Conservation (phyloP, 352 stramenopile species). For the Pythium volutum region DNA sequence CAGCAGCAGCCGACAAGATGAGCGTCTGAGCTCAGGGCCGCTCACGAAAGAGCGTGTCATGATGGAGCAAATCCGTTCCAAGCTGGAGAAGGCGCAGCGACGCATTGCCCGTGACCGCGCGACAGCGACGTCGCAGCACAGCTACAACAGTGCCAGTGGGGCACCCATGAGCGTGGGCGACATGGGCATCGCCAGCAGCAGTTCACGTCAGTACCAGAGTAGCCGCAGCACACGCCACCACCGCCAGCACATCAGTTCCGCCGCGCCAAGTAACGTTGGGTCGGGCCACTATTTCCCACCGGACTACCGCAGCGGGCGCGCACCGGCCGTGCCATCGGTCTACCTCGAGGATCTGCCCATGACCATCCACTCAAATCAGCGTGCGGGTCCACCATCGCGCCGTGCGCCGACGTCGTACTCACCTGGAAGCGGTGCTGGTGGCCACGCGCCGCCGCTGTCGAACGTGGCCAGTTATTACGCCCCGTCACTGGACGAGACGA, state of each 20-base stretch:
- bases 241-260: constrained; percentile 22
- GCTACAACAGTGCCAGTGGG: constrained; percentile 24
- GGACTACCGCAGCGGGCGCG: constrained; percentile 16
- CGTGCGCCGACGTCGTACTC: constrained; percentile 10
- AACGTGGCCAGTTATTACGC: constrained; percentile 21
- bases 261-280: constrained; percentile 18
- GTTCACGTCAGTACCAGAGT: constrained; percentile 28
- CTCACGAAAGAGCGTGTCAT: constrained; percentile 57
- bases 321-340: constrained; percentile 20
- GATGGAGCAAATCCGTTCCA: constrained; percentile 72
- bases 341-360: constrained; percentile 25
- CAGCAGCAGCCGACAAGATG: constrained; percentile 10
- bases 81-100: constrained; percentile 58
- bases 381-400: not conserved
- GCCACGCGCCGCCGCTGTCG: not conserved
- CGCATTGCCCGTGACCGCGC: constrained; percentile 40
- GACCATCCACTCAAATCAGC: constrained; percentile 12
- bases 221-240: constrained; percentile 18
- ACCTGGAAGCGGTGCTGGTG: not conserved
- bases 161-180: constrained; percentile 13
- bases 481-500: constrained; percentile 11
- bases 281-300: constrained; percentile 15
- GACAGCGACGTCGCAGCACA: constrained; percentile 22
- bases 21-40: constrained; percentile 15
- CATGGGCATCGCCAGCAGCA: constrained; percentile 13